phyloP scores from a whole-genome alignment of 306 rosid genomes.

The Sindora glabra region DNA sequence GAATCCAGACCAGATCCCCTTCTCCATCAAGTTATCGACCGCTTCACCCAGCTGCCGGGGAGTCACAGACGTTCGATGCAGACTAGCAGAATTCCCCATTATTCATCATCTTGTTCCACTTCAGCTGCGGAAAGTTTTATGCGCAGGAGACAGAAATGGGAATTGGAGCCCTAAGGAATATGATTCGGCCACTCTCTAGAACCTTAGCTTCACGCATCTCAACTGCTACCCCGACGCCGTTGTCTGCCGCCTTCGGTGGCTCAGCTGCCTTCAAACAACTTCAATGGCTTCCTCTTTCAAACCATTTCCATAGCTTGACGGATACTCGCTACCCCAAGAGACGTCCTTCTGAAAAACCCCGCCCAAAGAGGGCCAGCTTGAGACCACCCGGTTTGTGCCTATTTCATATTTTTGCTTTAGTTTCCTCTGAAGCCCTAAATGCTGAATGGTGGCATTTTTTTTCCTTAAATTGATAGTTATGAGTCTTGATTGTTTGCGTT shows the following conservation, averaged over 20 bases:
- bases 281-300: conserved; percentile 32
- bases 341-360: conserved; percentile 60
- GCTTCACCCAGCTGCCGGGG: too few relatives aligned
- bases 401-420: neutral
- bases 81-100: too few relatives aligned
- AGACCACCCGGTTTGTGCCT: conserved; percentile 57
- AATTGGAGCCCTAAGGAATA: conserved; percentile 45
- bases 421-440: too few relatives aligned
- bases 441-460: too few relatives aligned
- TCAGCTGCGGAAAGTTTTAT: too few relatives aligned
- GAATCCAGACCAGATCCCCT: too few relatives aligned
- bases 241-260: conserved; percentile 14
- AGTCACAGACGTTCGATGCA: too few relatives aligned
- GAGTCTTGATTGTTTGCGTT: too few relatives aligned
- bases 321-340: conserved; percentile 79
- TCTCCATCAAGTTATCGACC: too few relatives aligned
- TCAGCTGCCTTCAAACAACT: neutral
- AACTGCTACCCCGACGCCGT: neutral
- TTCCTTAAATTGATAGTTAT: neutral
- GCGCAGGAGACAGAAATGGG: conserved; percentile 32
- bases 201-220: conserved; percentile 17
- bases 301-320: conserved; percentile 65
- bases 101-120: too few relatives aligned
- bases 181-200: conserved; percentile 47
- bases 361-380: conserved; percentile 67